Evolutionary conservation across 1,284 basidiomycete genomes (phyloP).

Genomic region (Calocybe gambosa): DNA sequence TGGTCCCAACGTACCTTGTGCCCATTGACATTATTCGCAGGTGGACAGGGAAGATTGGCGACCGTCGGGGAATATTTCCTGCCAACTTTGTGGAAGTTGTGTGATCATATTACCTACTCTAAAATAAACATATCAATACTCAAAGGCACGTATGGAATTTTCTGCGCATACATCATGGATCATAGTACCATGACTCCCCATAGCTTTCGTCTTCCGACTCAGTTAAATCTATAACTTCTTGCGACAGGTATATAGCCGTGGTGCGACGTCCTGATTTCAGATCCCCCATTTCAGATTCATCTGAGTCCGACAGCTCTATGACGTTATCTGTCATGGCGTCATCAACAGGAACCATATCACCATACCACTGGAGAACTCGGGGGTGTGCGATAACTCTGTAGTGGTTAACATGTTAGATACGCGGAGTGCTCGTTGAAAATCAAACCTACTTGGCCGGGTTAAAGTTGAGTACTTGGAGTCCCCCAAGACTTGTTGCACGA

Average conservation of each 20-base stretch:
- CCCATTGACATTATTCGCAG: constrained; percentile 29
- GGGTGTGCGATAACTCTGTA: constrained; percentile 39
- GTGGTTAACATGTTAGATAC: background rate
- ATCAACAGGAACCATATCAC: background rate
- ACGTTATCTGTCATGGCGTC: background rate
- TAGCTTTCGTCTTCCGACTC: constrained; percentile 17
- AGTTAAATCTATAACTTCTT: constrained; percentile 9
- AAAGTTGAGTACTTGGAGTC: constrained; percentile 83
- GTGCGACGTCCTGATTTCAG: background rate
- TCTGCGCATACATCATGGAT: background rate
- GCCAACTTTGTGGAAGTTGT: constrained; percentile 61
- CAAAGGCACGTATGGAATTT: background rate
- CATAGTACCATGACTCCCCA: background rate
- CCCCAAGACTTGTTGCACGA: constrained; percentile 80
- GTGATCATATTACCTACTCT: constrained; percentile 15
- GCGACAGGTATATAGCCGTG: background rate
- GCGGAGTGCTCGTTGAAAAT: background rate
- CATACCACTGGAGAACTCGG: constrained; percentile 35
- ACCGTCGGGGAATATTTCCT: constrained; percentile 50
- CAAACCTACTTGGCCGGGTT: constrained; percentile 57
- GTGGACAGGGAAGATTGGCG: constrained; percentile 62
- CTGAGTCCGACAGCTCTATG: background rate
- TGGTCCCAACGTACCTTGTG: background rate
- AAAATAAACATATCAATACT: background rate
- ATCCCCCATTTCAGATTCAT: background rate